Conservation (phyloP, 2,329 filamentous ascomycete species). For the Microdochium nivale region DNA sequence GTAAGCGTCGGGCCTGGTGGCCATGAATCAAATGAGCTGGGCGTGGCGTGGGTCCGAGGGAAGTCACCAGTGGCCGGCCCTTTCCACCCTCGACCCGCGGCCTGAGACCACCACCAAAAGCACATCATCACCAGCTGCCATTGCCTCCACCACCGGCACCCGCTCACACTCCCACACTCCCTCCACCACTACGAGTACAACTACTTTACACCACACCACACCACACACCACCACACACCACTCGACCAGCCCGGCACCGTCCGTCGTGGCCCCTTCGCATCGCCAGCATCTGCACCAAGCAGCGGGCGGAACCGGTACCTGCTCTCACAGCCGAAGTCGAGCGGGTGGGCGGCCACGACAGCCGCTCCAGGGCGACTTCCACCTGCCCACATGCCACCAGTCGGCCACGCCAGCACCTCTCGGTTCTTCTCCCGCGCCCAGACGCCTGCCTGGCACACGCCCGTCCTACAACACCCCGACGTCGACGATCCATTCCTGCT, state of each 20-base stretch:
- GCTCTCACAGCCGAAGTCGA: neutral
- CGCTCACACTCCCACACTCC: neutral
- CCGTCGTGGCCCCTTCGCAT: neutral
- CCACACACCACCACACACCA: neutral
- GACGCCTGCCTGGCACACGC: constrained; percentile 1
- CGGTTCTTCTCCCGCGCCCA: neutral
- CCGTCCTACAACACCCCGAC: neutral
- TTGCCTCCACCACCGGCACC: neutral
- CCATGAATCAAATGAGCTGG: too few relatives aligned
- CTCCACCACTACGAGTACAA: neutral
- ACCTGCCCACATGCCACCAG: neutral
- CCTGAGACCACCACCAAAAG: neutral
- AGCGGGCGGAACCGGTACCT: neutral
- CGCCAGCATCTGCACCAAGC: too few relatives aligned
- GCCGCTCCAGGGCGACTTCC: neutral
- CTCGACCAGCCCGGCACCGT: neutral
- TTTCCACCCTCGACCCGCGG: too few relatives aligned
- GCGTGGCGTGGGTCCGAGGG: too few relatives aligned
- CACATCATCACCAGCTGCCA: neutral
- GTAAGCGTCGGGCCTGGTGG: too few relatives aligned
- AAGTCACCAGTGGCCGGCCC: too few relatives aligned
- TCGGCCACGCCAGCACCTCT: neutral
- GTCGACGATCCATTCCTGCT: constrained; percentile 1
- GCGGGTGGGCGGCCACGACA: neutral
- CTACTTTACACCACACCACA: neutral